Base-by-base conservation (phyloP, 371 early-diverging fungal genomes). In the Chytridium lagenaria region DNA sequence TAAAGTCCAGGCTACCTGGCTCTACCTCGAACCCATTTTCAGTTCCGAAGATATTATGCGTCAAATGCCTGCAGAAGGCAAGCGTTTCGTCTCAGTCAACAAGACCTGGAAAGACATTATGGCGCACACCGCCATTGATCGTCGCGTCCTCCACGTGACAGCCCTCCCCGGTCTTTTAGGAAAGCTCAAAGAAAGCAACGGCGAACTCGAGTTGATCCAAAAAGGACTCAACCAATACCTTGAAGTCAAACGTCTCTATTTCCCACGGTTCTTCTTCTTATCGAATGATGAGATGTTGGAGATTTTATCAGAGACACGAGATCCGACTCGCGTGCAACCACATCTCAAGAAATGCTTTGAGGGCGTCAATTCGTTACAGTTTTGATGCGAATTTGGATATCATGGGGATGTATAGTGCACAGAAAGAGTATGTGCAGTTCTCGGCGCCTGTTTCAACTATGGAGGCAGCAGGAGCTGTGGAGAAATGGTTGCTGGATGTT, bases 201-300 rank as follows among this genome's bases (percentile, higher is more conserved):
- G 52, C 2, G 86, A 86, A 68, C 78, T 86, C 23, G 86, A 86
- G 52, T 79, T 86, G 2, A 84, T 86, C 37, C 86, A 86, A 55
- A 86, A 86, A 70, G 86, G 86, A 12, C 78, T 86, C 28, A 86
- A 86, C 74, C 86, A 86, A 63, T 86, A 86, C 70, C 74, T 87
- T n/a, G 85, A 87, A 52, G 71, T 85, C 63, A 87, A 87, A 74
- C 73, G 87, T 0, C 64, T 85, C 1, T 85, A 68, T 70, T 87
- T 87, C 74, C 85, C 85, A 2, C 72, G 87, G 26, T 87, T 87
- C 71, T 87, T 85, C 75, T 87, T 87, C 74, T 75, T 87, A 59
- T 85, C 85, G 39, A 87, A 87, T 73, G 87, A 85, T 70, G 87
- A 87, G 73, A 85, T 87, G 84, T 75, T 87, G 22, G 85, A 87